phyloP scores from a whole-genome alignment of 1,284 basidiomycete genomes.

The Marasmius oreades region DNA sequence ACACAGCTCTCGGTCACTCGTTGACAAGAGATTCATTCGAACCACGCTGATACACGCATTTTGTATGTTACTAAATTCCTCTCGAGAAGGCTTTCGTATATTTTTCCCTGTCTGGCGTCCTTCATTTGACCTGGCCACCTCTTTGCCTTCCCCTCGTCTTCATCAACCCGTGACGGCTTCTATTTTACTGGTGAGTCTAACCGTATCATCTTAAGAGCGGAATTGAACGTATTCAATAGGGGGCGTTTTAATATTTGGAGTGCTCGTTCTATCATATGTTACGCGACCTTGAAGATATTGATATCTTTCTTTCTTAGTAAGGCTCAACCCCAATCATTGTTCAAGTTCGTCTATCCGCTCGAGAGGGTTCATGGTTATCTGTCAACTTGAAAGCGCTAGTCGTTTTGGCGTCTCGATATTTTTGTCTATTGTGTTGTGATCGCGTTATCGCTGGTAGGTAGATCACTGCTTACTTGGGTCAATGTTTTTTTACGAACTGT shows the following conservation, averaged over 20 bases:
- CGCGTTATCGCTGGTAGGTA: constrained; percentile 29
- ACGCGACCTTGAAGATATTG: constrained; percentile 30
- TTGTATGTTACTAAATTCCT: constrained; percentile 31
- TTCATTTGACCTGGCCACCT: constrained; percentile 28
- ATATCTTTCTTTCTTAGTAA: constrained; percentile 32
- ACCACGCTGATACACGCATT: neutral
- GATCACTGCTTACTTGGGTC: neutral
- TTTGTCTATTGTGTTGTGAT: constrained; percentile 29
- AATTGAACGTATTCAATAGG: constrained; percentile 19
- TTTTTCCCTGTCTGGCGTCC: constrained; percentile 18
- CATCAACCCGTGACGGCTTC: constrained; percentile 33
- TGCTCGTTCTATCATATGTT: constrained; percentile 33
- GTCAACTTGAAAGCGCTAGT: constrained; percentile 21
- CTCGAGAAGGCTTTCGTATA: constrained; percentile 26
- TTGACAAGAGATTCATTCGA: no score
- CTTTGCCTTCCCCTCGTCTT: constrained; percentile 29
- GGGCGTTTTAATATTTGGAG: constrained; percentile 31
- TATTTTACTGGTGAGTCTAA: constrained; percentile 29
- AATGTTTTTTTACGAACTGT: neutral
- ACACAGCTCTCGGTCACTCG: neutral
- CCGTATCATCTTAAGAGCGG: neutral
- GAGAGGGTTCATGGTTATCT: constrained; percentile 37
- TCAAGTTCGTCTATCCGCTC: constrained; percentile 18
- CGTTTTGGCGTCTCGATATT: no score
- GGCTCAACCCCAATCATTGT: constrained; percentile 7